These are phyloP conservation scores for Pelargonium fulgidum DNA, from an alignment of 441 rosid genomes.

Conservation along the genomic window DNA sequence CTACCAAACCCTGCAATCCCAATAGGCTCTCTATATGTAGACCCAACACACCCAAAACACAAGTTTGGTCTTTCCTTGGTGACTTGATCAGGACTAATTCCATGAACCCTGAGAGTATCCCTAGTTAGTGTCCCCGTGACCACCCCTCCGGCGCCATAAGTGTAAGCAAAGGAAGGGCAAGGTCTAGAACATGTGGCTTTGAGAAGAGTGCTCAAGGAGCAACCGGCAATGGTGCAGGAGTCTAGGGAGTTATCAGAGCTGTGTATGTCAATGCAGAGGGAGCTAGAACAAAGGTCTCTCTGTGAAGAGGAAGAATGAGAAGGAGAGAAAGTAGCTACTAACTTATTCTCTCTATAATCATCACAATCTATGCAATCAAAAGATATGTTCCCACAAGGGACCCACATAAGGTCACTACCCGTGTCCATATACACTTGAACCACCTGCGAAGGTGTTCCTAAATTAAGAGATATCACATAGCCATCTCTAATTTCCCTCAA, in stretches of 20 bases:
- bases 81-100: constrained; percentile 21
- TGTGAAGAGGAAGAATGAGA: constrained; percentile 47
- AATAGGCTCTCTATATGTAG: constrained; percentile 59
- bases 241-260: constrained; percentile 66
- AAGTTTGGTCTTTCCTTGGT: constrained; percentile 43
- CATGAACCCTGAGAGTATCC: constrained; percentile 53
- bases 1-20: constrained; percentile 84
- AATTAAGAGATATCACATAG: constrained; percentile 53
- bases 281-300: constrained; percentile 51
- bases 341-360: constrained; percentile 41
- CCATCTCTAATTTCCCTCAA: constrained; percentile 68
- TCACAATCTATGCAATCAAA: constrained; percentile 69
- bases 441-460: constrained; percentile 74
- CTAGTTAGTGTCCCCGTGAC: constrained; percentile 49
- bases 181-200: constrained; percentile 55
- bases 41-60: constrained; percentile 57
- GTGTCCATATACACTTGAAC: constrained; percentile 79
- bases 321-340: constrained; percentile 47
- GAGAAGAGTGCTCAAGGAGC: constrained; percentile 52
- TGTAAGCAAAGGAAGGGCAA: constrained; percentile 79
- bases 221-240: constrained; percentile 56
- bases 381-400: constrained; percentile 66
- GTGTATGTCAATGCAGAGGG: constrained; percentile 55
- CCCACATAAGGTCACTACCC: constrained; percentile 90
- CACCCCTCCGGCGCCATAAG: constrained; percentile 66